Base-by-base conservation (phyloP, 108 stramenopile species). In the Nitzschia palea region DNA sequence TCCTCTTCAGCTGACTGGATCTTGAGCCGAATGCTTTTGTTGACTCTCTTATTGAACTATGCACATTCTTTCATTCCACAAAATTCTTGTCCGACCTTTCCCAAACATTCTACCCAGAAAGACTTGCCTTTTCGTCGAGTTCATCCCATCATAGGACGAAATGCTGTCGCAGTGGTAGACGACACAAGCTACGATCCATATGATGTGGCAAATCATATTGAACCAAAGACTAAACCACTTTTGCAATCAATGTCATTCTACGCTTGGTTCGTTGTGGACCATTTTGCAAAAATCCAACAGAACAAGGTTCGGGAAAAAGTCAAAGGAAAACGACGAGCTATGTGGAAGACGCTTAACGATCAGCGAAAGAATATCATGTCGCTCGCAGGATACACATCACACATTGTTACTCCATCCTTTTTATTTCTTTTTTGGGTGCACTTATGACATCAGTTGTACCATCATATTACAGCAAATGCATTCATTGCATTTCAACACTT, bases 371-470 rank as follows among this genome's bases (percentile, higher is more conserved):
- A 86, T 52, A 67, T 93, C 51, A 78, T 84, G 42, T 35, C 74
- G n/a, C 71, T 93, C 60, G 87, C 87, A 12, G 89, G 87, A 36
- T 93, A 90, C 69, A 85, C 86, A 60, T 62, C 89, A 6, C 67
- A 73, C 8, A 61, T 93, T 20, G 61, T 89, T 18, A 67, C 74
- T 30, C 88, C 89, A 14, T 88, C 88, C 30, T 93, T 93, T 69
- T 44, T 61, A 10, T 90, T 84, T 70, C 58, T 90, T 17, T 72
- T 89, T 48, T 90, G 55, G 89, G 87, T 18, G 92, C 92, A 28
- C 67, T 87, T 15, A 83, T 88, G 85, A 81, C 80, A n/a, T 82
- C 80, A 26, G 56, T 90, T 27, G 83, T 87, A 18, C 92, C 92
- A 2, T 80, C 86, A 20, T 93, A 75, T 47, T 86, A 86, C 71